These are phyloP conservation scores for Capronia americana DNA, from an alignment of 2,329 filamentous ascomycete genomes.

Conservation along the genomic window DNA sequence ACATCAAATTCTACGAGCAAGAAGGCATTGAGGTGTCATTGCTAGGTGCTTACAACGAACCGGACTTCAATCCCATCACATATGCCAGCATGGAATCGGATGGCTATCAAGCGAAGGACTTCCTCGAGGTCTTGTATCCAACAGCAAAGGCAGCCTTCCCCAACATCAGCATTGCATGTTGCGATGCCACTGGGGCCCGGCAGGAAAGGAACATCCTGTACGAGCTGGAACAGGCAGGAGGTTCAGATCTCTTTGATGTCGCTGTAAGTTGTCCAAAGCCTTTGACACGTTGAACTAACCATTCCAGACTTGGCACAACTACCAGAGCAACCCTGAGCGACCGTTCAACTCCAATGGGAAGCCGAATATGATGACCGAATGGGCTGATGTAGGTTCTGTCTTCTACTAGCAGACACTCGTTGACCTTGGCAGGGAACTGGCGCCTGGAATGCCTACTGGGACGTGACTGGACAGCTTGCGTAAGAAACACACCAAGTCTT, in stretches of 20 bases:
- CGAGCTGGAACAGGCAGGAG: constrained; percentile 48
- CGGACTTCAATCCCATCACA: constrained; percentile 45
- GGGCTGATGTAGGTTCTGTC: constrained; percentile 20
- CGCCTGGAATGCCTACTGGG: constrained; percentile 53
- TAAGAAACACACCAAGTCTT: constrained; percentile 53
- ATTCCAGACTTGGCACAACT: constrained; percentile 47
- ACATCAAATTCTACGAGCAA: constrained; percentile 52
- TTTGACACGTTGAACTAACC: constrained; percentile 47
- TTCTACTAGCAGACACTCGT: constrained; percentile 48
- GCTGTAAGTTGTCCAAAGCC: constrained; percentile 53
- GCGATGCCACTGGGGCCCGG: constrained; percentile 53
- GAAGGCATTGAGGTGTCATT: constrained; percentile 50
- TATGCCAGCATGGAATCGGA: constrained; percentile 58
- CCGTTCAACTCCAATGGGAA: constrained; percentile 25
- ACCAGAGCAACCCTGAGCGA: constrained; percentile 27
- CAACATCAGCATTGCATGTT: constrained; percentile 52
- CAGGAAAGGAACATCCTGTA: constrained; percentile 48
- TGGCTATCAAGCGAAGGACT: constrained; percentile 57
- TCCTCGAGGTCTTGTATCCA: constrained; percentile 56
- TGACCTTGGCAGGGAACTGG: constrained; percentile 56
- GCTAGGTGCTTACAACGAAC: constrained; percentile 56
- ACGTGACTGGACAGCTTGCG: constrained; percentile 26
- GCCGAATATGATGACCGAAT: constrained; percentile 26
- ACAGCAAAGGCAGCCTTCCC: constrained; percentile 49
- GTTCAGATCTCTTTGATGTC: constrained; percentile 49